Evolutionary conservation across 192 early-diverging fungal genomes (phyloP).

Genomic region (Coemansia sp.): DNA sequence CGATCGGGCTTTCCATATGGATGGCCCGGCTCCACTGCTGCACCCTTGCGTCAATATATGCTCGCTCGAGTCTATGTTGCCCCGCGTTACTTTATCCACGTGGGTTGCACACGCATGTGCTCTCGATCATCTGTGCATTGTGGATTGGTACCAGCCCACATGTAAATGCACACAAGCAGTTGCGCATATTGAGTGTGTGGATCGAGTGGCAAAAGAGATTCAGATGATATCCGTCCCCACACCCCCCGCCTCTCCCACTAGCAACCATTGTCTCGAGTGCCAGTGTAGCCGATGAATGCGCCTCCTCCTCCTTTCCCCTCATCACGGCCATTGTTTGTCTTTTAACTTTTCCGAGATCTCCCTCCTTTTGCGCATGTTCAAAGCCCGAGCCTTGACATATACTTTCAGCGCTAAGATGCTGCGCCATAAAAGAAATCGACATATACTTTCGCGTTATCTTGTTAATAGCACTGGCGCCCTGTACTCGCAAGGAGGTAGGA

Average conservation of each 20-base stretch:
- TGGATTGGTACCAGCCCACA: background rate
- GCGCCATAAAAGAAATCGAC: no score
- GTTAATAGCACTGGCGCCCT: no score
- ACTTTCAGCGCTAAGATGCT: no score
- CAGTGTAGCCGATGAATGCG: background rate
- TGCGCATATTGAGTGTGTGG: no score
- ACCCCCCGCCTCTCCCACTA: no score
- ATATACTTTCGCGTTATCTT: no score
- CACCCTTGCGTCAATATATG: background rate
- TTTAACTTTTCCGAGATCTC: background rate
- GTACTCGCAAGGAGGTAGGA: no score
- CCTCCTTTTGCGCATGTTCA: background rate
- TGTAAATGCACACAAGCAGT: background rate
- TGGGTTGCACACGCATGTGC: conserved; percentile 1
- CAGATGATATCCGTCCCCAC: no score
- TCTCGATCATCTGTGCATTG: background rate
- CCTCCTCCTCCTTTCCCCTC: background rate
- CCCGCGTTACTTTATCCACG: background rate
- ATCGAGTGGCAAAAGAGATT: no score
- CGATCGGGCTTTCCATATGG: background rate
- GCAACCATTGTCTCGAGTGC: no score
- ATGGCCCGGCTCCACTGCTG: background rate
- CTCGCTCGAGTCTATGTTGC: background rate
- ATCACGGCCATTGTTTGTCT: background rate
- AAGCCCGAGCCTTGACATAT: background rate